Evolutionary conservation across 2,329 filamentous ascomycete species (phyloP), one percentile per base, ranked within the genome.

Genomic region (Macroventuria anomochaeta): DNA sequence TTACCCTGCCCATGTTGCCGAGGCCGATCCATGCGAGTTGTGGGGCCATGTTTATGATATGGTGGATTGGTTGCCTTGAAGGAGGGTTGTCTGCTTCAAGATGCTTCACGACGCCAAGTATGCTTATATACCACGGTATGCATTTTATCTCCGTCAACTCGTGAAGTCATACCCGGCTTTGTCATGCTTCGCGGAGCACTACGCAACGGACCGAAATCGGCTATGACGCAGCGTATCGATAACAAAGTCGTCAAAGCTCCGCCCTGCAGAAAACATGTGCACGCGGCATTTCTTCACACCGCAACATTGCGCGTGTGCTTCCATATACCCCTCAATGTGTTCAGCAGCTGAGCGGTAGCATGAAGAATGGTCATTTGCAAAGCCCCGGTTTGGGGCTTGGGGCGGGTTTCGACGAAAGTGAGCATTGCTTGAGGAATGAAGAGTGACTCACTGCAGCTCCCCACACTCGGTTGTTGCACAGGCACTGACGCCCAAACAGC

Each of bases 1-100:
- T 78, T 78, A 89, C 89, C 69, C 87, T 83, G 62, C 90, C 92
- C 86, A 96, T 96, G 73, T 96, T 96, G 46, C 91, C 91, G 43
- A 96, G 82, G 52, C 92, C 91, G 48, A 96, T 85, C 85, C 87
- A 96, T 64, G 91, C 81, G 44, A 95, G 68, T 74, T 83, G 85
- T 39, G 75, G 74, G 42, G 76, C 70, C 76, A 78, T 78, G 20
- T 38, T 66, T 61, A 48, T 54, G 40, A 18, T 34, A 43, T 39
- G 5, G 29, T 52, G 49, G 29, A 11, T 34, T 39, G 21, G 7
- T 42, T 42, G 28, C 26, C 32, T 7, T 31, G 25, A 29, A 6
- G n/a, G 21, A 10, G 10, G 15, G n/a, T n/a, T 41, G 10, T 11
- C 7, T 13, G 8, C n/a, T 10, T 5, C 10, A 3, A 10, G n/a